These are phyloP conservation scores for Coemansia brasiliensis DNA, from an alignment of 192 early-diverging fungal genomes.

Conservation along the genomic window DNA sequence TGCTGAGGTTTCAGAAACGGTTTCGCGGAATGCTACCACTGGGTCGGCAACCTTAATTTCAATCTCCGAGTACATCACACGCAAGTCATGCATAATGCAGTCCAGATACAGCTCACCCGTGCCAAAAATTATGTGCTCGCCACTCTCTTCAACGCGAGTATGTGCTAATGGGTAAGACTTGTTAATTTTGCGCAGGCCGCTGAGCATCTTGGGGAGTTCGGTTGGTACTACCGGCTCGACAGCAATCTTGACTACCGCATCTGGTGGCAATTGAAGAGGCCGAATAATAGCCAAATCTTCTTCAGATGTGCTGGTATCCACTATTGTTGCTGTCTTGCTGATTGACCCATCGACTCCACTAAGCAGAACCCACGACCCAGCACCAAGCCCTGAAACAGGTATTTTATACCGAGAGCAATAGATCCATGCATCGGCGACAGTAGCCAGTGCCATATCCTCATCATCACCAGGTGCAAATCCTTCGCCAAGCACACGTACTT, in stretches of 20 bases:
- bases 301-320: constrained; percentile 56
- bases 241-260: constrained; percentile 89
- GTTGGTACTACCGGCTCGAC: constrained; percentile 98
- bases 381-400: constrained; percentile 72
- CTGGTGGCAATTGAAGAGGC: constrained; percentile 79
- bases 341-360: constrained; percentile 92
- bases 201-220: constrained; percentile 97
- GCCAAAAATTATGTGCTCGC: constrained; percentile 93
- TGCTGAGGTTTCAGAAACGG: constrained; percentile 89
- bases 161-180: constrained; percentile 89
- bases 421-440: constrained; percentile 73
- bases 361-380: constrained; percentile 89
- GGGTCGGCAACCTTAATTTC: constrained; percentile 99
- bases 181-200: constrained; percentile 93
- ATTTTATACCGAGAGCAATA: constrained; percentile 81
- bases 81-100: constrained; percentile 94
- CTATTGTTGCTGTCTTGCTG: constrained; percentile 93
- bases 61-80: constrained; percentile 90
- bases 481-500: constrained; percentile 90
- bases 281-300: constrained; percentile 83
- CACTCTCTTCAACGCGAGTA: constrained; percentile 94
- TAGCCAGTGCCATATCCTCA: constrained; percentile 82
- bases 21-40: constrained; percentile 93
- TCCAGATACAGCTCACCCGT: constrained; percentile 97
- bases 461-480: constrained; percentile 88